phyloP scores from a whole-genome alignment of 441 rosid species.

The Mallotus repandus region DNA sequence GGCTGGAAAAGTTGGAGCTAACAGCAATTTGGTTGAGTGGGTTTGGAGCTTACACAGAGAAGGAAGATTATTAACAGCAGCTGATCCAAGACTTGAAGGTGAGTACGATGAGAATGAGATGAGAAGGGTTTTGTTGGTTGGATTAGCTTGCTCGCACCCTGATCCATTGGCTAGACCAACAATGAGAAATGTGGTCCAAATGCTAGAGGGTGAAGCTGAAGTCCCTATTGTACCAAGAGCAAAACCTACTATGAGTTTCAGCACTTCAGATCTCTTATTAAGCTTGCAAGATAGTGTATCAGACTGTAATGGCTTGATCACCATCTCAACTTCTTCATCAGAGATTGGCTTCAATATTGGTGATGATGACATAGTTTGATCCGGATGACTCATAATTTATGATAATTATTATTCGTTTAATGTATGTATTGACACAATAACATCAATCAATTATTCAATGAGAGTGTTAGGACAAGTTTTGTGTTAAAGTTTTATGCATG shows the following conservation, averaged over 20 bases:
- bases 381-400: constrained; percentile 19
- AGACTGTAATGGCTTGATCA: constrained; percentile 63
- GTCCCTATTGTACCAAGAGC: constrained; percentile 78
- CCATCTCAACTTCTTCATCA: constrained; percentile 65
- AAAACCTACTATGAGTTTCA: constrained; percentile 79
- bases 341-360: constrained; percentile 48
- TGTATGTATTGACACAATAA: constrained; percentile 32
- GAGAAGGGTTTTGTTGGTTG: constrained; percentile 64
- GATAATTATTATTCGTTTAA: constrained; percentile 28
- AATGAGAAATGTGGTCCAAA: constrained; percentile 84
- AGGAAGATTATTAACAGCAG: constrained; percentile 61
- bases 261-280: constrained; percentile 71
- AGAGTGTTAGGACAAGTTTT: constrained; percentile 3
- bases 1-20: constrained; percentile 37
- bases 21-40: constrained; percentile 88
- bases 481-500: background rate
- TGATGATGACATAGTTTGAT: constrained; percentile 52
- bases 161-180: constrained; percentile 85
- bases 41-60: constrained; percentile 90
- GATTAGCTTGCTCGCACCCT: constrained; percentile 89
- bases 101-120: constrained; percentile 59
- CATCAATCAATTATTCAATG: constrained; percentile 20
- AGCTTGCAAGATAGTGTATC: constrained; percentile 89
- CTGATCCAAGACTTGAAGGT: constrained; percentile 64
- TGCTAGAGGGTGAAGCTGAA: constrained; percentile 83